phyloP scores from a whole-genome alignment of 768 basidiomycete genomes.

The Rhizopogon vesiculosus region DNA sequence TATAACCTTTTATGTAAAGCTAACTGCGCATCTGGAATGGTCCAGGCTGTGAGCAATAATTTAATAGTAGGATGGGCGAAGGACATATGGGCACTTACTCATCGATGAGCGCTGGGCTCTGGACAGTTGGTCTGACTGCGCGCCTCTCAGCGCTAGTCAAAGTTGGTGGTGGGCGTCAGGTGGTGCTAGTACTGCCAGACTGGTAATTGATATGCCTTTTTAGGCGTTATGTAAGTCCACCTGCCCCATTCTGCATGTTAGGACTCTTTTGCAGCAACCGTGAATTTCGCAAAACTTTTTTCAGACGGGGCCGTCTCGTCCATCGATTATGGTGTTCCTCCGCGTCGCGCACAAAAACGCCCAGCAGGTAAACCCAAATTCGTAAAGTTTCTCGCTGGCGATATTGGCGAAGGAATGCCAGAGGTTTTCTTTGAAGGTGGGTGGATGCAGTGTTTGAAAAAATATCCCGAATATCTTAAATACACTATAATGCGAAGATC shows the following conservation, averaged over 20 bases:
- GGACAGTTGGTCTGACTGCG: too few species aligned
- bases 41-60: too few species aligned
- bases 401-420: constrained; percentile 21
- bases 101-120: too few species aligned
- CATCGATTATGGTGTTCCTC: not conserved
- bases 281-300: not conserved
- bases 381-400: constrained; percentile 20
- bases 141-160: too few species aligned
- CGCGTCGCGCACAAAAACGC: not conserved
- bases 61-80: too few species aligned
- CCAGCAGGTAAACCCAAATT: not conserved
- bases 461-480: constrained; percentile 6
- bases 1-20: too few species aligned
- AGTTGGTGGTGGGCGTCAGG: too few species aligned
- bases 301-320: not conserved
- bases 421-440: constrained; percentile 22
- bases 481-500: constrained; percentile 3
- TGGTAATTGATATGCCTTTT: not conserved
- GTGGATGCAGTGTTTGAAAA: not conserved
- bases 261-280: not conserved
- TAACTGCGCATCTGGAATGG: too few species aligned
- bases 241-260: not conserved
- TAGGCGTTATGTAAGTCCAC: not conserved
- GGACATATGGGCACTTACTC: too few species aligned
- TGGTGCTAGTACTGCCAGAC: too few species aligned